Evolutionary conservation across 805 yeast species (phyloP).

Genomic region (Barnettozyma californica): DNA sequence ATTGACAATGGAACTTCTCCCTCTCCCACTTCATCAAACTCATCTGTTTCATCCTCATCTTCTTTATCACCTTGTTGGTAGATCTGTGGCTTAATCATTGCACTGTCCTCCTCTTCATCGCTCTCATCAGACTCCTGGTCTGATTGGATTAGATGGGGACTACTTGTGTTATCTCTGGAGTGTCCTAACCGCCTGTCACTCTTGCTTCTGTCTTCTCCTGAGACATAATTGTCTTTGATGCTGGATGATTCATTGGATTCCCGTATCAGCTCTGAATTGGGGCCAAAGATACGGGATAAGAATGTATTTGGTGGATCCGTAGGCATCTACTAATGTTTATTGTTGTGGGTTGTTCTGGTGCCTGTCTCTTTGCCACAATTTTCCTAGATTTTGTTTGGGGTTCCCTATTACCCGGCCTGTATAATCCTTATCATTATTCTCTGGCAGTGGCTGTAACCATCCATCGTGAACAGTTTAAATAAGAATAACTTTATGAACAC

Average conservation of each 20-base stretch:
- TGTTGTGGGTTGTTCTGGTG: not conserved
- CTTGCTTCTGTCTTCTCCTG: conserved; percentile 13
- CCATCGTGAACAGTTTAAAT: not conserved
- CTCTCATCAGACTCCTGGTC: conserved; percentile 16
- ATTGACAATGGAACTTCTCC: conserved; percentile 16
- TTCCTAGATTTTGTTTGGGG: not conserved
- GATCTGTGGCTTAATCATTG: not conserved
- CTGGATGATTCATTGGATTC: conserved; percentile 21
- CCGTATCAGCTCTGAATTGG: conserved; percentile 26
- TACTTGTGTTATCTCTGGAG: not conserved
- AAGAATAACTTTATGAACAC: not conserved
- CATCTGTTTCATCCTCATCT: conserved; percentile 12
- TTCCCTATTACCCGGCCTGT: not conserved
- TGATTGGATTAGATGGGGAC: conserved; percentile 15
- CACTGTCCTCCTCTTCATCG: conserved; percentile 8
- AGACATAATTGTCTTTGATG: conserved; percentile 9
- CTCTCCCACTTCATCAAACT: conserved; percentile 13
- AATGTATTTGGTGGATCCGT: conserved; percentile 41
- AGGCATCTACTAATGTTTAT: conserved; percentile 9
- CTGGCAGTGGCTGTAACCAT: too few relatives aligned
- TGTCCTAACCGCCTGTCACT: not conserved
- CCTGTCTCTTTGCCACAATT: not conserved
- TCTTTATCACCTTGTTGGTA: conserved; percentile 17
- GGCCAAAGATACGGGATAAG: conserved; percentile 59
- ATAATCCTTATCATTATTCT: not conserved